These are phyloP conservation scores for Ogataea henricii DNA, from an alignment of 805 yeast species.

Conservation along the genomic window DNA sequence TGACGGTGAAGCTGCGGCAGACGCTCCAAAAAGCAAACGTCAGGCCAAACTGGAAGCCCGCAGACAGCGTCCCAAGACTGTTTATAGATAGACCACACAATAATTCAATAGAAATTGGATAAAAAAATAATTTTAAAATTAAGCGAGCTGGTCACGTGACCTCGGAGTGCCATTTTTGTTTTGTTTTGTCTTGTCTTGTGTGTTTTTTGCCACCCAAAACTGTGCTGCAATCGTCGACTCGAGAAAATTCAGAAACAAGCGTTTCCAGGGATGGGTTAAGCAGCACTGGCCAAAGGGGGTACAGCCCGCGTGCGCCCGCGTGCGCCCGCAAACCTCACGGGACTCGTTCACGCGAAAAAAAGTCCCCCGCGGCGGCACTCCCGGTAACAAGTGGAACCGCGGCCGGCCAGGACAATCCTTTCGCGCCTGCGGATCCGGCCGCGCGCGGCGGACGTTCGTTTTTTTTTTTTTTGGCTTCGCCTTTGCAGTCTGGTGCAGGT, in stretches of 20 bases:
- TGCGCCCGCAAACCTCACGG: neutral
- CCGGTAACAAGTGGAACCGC: neutral
- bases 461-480: constrained; percentile 7
- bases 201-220: neutral
- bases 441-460: constrained; percentile 5
- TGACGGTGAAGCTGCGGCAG: neutral
- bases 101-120: too few species aligned
- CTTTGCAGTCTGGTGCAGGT: constrained; percentile 8
- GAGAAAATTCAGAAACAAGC: neutral
- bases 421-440: neutral
- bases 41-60: constrained; percentile 10
- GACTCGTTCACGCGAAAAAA: neutral
- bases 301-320: too few species aligned
- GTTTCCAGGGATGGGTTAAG: constrained; percentile 2
- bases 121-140: too few species aligned
- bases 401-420: neutral
- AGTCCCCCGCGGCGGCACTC: neutral
- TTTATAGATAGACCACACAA: constrained; percentile 2
- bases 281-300: constrained; percentile 6
- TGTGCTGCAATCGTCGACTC: neutral
- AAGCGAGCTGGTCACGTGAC: too few species aligned
- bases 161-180: too few species aligned
- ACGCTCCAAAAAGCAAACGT: constrained; percentile 3
- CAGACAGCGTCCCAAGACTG: constrained; percentile 21
- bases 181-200: neutral